Evolutionary conservation across 2,329 filamentous ascomycete species (phyloP), one percentile per base, ranked within the genome.

Genomic region (Neonectria neomacrospora): DNA sequence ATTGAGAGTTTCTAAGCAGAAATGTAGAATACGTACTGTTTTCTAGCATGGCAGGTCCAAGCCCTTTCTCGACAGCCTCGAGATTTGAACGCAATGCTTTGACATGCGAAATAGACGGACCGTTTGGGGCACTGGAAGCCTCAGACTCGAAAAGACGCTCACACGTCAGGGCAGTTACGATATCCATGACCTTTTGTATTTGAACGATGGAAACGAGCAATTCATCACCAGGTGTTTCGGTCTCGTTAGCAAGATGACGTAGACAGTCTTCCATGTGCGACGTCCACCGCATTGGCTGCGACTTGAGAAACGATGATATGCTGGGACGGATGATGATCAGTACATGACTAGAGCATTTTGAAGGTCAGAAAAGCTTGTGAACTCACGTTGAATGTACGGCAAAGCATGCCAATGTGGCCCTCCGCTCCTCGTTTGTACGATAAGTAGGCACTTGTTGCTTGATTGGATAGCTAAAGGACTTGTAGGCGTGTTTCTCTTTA

Each of bases 201-300:
- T 77, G 80, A 41, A 79, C 79, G 37, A 80, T 77, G 1, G 74
- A 69, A 2, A 81, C 79, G 3, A 88, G 78, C 2, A 84, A 61
- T 23, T 76, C 75, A 70, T 89, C 86, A 1, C 79, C 79, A 0
- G 79, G 75, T 22, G 74, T 79, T 62, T 86, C 83, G 3, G 78
- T 77, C 1, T 77, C 68, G 2, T 79, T 69, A 0, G 73, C 68
- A 2, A 89, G 75, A 8, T 80, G 63, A 5, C 77, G 69, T 2
- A 88, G 75, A 51, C 80, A 84, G 39, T 86, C 84, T 37, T 88
- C 86, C 77, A 88, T 81, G 44, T 85, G 80, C 2, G 80, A 67
- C 0, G 81, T 86, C 86, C 86, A 89, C 12, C 77, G 78, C 65
- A 88, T 75, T 5, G 79, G 67, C 37, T 86, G 82, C n/a, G 78